phyloP scores from a whole-genome alignment of 441 rosid species.

The Adansonia rubrostipa region DNA sequence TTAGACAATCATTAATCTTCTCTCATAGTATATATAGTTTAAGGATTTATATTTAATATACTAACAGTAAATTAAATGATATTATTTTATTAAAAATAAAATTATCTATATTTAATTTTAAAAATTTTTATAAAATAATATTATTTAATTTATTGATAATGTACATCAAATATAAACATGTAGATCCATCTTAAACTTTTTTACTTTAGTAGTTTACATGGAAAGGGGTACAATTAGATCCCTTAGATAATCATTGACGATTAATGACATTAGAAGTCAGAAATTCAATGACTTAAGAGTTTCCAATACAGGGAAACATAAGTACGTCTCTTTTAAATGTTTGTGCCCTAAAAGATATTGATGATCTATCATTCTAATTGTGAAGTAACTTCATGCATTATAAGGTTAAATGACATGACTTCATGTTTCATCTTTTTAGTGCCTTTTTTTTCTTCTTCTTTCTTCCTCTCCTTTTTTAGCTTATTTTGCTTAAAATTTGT shows the following conservation, averaged over 20 bases:
- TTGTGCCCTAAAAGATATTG: background rate
- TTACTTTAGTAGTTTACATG: background rate
- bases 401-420: conserved; percentile 20
- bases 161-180: background rate
- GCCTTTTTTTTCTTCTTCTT: background rate
- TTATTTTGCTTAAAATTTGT: background rate
- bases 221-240: background rate
- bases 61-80: too few species aligned
- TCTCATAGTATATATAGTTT: background rate
- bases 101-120: too few species aligned
- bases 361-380: background rate
- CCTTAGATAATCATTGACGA: too few species aligned
- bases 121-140: too few species aligned
- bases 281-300: conserved; percentile 14
- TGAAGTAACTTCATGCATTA: background rate
- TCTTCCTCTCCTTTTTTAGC: background rate
- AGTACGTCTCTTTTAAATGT: background rate
- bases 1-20: background rate
- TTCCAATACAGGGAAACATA: background rate
- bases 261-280: too few species aligned
- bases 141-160: too few species aligned
- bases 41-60: too few species aligned
- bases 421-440: background rate
- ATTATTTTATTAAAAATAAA: too few species aligned
- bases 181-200: background rate